Conservation (phyloP, 1,139 yeast genomes). For the Pichia sp. region DNA sequence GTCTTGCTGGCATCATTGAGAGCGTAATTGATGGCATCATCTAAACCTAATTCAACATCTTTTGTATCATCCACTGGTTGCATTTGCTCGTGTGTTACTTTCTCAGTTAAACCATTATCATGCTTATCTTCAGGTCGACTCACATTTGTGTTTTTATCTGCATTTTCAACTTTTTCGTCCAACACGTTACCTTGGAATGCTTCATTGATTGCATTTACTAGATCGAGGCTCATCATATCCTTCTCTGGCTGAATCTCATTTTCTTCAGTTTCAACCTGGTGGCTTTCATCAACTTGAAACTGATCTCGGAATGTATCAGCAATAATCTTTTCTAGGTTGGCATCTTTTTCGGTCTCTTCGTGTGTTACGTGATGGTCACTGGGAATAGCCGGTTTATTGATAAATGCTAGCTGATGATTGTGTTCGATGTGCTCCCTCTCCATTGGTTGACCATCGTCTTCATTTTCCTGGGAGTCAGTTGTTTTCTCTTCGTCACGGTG, state of each 20-base stretch:
- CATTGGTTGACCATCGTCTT: too few species aligned
- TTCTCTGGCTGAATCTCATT: slow-evolving; percentile 3
- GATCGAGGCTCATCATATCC: slow-evolving; percentile 19
- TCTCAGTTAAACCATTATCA: too few species aligned
- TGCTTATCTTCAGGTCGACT: too few species aligned
- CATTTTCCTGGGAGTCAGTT: too few species aligned
- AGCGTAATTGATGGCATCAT: not conserved
- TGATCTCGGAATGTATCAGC: slow-evolving; percentile 21
- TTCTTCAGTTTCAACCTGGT: not conserved
- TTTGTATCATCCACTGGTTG: not conserved
- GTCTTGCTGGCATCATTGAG: not conserved
- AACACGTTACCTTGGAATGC: slow-evolving; percentile 14
- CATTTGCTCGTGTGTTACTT: too few species aligned
- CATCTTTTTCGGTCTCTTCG: not conserved
- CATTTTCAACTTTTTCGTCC: not conserved
- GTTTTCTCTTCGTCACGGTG: not conserved
- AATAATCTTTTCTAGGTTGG: slow-evolving; percentile 21
- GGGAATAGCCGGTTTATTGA: not conserved
- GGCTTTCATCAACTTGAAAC: not conserved
- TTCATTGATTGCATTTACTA: slow-evolving; percentile 13
- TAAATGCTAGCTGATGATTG: too few species aligned
- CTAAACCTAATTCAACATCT: not conserved
- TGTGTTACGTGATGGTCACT: not conserved
- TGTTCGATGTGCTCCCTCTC: too few species aligned
- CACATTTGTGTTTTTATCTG: not conserved